Evolutionary conservation across 805 yeast genomes (phyloP), one percentile per base, ranked within the genome.

Genomic region (Zygotorulaspora chibaensis): DNA sequence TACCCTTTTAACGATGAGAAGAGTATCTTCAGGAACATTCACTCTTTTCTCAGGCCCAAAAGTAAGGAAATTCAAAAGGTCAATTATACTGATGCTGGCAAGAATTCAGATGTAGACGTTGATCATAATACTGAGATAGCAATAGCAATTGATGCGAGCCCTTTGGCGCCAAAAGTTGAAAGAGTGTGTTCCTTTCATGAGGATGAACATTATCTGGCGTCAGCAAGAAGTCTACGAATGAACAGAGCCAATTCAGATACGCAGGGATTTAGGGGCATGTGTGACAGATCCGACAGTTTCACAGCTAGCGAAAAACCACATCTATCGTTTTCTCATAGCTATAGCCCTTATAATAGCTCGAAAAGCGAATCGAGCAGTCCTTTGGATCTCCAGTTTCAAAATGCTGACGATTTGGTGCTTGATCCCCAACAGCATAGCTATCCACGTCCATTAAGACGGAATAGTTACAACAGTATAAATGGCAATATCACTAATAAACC

Each of bases 11-110:
- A 56, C 34, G 56, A 56, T n/a, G 52, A 54, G 20, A 43, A 50
- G n/a, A 51, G 50, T 27, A 42, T 59, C 16, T 50, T 59, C 33
- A 58, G 49, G 36, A 59, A 54, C 34, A 49, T 59, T 25, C 62
- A 58, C 30, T 42, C 57, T 9, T 42, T 58, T 20, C 48, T 58
- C 16, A 56, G 46, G 33, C 48, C 59, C 2, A 47, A 49, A 37
- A 48, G 47, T 33, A 52, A 36, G 18, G 25, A n/a, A 16, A 10
- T 17, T 10, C 36, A 20, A 20, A 20, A 20, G 25, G 25, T 7
- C 7, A 20, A 20, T 20, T 7, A 20, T 20, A 20, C 7, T 20
- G 25, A 20, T 20, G 25, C 25, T 20, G 25, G 7, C 4, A 20
- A 20, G 7, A 20, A 5, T 5, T 20, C 25, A 20, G 25, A 20